Base-by-base conservation (phyloP, 2,329 filamentous ascomycete species). In the Aphanocladium album region DNA sequence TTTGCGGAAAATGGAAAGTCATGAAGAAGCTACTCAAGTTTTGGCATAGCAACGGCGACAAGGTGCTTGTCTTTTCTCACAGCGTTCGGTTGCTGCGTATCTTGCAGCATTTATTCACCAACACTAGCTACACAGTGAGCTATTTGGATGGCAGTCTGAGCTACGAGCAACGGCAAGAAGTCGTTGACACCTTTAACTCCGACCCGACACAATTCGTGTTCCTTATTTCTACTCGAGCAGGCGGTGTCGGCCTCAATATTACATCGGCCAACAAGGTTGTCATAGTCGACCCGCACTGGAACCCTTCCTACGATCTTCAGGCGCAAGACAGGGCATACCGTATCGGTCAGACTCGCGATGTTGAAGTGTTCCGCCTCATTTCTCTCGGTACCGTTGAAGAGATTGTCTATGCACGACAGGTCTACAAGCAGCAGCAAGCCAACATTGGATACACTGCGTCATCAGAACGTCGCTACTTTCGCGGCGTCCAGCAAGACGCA, bases 341-440 rank as follows among this genome's bases (percentile, higher is more conserved):
- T 56, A 98, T 99, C 64, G 95, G 95, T 0, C 95, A 99, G 74
- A 86, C 85, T 0, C 83, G 95, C 21, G 91, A 98, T 69, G 95
- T 99, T 0, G 95, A 99, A 71, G 93, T 98, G 1, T 98, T 96
- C 72, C 87, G 95, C 4, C 83, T 99, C 1, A 86, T 99, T 19
- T 93, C 90, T 2, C 87, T 90, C 1, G 95, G 95, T 0, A 98
- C 95, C 0, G 91, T 99, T 17, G 95, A 99, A 71, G 95, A 99
- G 73, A 95, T 97, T 58, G 91, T 98, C 8, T 99, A 99, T 68
- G 95, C 93, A 0, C 84, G 95, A 7, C 95, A 99, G 69, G 95
- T 99, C 43, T 99, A 99, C 81, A 99, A 99, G 73, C 95, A 99
- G 71, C 95, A 99, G 69, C 95, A 98, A 76, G 93, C 95, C 27